These are phyloP conservation scores for Didymella exigua DNA, from an alignment of 2,329 filamentous ascomycete genomes.

Conservation along the genomic window DNA sequence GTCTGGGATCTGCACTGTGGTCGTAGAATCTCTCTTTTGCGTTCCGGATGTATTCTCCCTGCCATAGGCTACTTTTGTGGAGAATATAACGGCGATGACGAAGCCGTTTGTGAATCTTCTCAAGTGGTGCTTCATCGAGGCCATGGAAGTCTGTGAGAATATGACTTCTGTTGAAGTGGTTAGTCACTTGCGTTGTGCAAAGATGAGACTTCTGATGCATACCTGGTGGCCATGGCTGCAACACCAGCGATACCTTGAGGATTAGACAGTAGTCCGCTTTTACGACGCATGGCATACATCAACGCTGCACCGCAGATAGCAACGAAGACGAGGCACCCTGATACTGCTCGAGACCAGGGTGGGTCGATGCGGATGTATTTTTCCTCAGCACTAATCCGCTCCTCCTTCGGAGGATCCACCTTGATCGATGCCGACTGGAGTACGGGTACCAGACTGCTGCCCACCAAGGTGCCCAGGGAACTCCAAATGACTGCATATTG, in stretches of 20 bases:
- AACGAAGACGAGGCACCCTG: constrained; percentile 61
- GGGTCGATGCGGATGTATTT: constrained; percentile 65
- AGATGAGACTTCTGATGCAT: not conserved
- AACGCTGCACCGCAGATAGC: constrained; percentile 64
- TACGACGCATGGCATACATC: constrained; percentile 66
- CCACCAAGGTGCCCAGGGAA: constrained; percentile 67
- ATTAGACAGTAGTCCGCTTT: constrained; percentile 69
- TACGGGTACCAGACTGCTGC: constrained; percentile 71
- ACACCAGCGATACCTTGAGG: constrained; percentile 76
- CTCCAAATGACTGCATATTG: constrained; percentile 74
- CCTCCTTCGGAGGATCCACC: constrained; percentile 59
- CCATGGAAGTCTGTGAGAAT: constrained; percentile 76
- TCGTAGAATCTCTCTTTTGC: constrained; percentile 58
- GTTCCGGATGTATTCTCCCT: constrained; percentile 60
- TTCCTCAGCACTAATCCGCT: constrained; percentile 51
- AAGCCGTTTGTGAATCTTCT: constrained; percentile 71
- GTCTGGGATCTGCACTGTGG: constrained; percentile 60
- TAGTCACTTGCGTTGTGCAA: not conserved
- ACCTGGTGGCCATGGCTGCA: constrained; percentile 72
- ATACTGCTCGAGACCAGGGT: constrained; percentile 67
- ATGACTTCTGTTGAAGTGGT: constrained; percentile 56
- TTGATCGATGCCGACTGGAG: constrained; percentile 68
- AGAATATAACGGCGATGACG: constrained; percentile 70
- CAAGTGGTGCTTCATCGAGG: constrained; percentile 69
- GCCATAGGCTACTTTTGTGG: constrained; percentile 72